These are phyloP conservation scores for Beauveria asiatica DNA, from an alignment of 2,329 filamentous ascomycete species.

Conservation along the genomic window DNA sequence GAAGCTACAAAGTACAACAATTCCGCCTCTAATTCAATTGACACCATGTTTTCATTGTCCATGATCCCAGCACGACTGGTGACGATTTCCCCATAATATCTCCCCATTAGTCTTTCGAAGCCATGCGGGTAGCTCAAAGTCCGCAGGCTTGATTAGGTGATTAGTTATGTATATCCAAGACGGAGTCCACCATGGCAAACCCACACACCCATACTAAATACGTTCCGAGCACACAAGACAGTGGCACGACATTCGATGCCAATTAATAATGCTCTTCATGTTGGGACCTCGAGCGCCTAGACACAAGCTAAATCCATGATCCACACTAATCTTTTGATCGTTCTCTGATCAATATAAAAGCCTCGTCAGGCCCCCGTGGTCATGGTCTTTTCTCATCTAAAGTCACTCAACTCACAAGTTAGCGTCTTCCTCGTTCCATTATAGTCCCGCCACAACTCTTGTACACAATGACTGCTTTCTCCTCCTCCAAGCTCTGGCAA, in stretches of 20 bases:
- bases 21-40: too few species aligned
- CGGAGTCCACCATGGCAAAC: neutral
- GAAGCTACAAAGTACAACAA: neutral
- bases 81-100: neutral
- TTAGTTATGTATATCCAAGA: neutral
- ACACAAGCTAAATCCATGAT: neutral
- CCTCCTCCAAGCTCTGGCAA: conserved; percentile 12
- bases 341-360: neutral
- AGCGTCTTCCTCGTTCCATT: neutral
- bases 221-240: neutral
- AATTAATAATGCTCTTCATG: conserved; percentile 2
- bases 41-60: neutral
- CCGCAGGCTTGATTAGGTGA: neutral
- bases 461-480: conserved; percentile 13
- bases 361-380: neutral
- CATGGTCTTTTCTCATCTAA: neutral
- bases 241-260: neutral
- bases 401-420: neutral
- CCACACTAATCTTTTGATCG: neutral
- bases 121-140: neutral
- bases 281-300: neutral
- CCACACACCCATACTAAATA: neutral
- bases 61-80: neutral
- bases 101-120: neutral
- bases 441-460: neutral